Base-by-base conservation (phyloP, 2,329 filamentous ascomycete species). In the Trichophyton benhamiae region DNA sequence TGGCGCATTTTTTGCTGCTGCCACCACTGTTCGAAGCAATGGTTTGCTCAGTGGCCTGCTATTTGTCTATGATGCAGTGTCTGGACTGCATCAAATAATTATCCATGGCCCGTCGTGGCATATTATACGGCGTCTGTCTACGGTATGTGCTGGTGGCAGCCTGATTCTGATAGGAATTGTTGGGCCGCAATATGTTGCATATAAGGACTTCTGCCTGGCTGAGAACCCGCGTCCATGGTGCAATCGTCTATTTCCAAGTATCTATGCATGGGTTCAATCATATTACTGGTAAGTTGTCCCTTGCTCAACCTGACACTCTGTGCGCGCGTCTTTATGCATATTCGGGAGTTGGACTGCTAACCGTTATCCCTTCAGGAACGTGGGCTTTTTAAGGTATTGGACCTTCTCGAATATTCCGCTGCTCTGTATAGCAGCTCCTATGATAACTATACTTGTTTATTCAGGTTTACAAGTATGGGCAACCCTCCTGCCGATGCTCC, bases 311-410 rank as follows among this genome's bases (percentile, higher is more conserved):
- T 38, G 33, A 11, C 13, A 9, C 33, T 38, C 9, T 38, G 2
- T 3, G 9, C 3, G 9, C 20, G 41, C n/a, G 2, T n/a, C n/a
- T 17, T 17, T 6, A 13, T 17, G 7, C 49, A 30, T n/a, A 25
- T 15, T 20, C 30, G 33, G 22, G 5, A 25, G 57, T 27, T 55
- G 9, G n/a, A 52, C 4, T n/a, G 38, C 41, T 41, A 36, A 59
- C 65, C 62, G 11, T 25, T 63, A 62, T 64, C 66, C 67, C 70
- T 48, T 57, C 22, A 96, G 91, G 94, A 86, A 92, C 68, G 85
- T 88, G 59, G 94, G 94, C 0, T 87, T 95, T 66, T 81, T 97
- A 59, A 82, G 82, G 63, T 99, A 99, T 77, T 99, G 94, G 94
- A 95, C 86, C 0, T 65, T 87, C 0, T 84, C 87, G 4, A 96